Conservation (phyloP, 495 filamentous ascomycete genomes). For the Neurospora pannonica region DNA sequence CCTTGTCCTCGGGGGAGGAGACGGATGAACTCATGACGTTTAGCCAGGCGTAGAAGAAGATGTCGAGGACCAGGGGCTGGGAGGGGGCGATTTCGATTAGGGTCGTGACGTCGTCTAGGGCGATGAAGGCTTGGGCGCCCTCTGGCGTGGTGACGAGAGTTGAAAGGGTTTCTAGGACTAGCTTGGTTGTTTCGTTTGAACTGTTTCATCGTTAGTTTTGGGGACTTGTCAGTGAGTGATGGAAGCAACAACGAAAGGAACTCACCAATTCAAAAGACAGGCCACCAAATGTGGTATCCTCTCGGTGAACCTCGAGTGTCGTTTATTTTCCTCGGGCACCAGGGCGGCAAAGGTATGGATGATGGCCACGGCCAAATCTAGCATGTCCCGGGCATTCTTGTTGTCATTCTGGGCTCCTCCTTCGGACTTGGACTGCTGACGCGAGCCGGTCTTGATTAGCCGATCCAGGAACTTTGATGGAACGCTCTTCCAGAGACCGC, state of each 20-base stretch:
- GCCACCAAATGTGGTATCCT: slow-evolving; percentile 42
- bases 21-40: slow-evolving; percentile 17
- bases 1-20: slow-evolving; percentile 12
- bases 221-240: neutral
- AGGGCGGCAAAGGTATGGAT: slow-evolving; percentile 48
- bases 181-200: slow-evolving; percentile 37
- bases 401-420: neutral
- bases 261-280: slow-evolving; percentile 44
- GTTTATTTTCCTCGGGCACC: slow-evolving; percentile 33
- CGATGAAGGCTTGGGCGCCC: slow-evolving; percentile 38
- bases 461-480: slow-evolving; percentile 51
- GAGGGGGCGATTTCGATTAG: slow-evolving; percentile 45
- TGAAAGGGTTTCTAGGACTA: slow-evolving; percentile 46
- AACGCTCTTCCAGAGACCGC: slow-evolving; percentile 43
- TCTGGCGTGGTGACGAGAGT: slow-evolving; percentile 35
- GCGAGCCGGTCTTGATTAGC: slow-evolving; percentile 42
- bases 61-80: slow-evolving; percentile 39
- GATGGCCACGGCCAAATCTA: slow-evolving; percentile 50
- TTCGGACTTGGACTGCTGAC: slow-evolving; percentile 4
- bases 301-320: slow-evolving; percentile 34
- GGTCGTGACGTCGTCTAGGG: slow-evolving; percentile 36
- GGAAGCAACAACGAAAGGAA: neutral
- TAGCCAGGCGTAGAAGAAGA: slow-evolving; percentile 44
- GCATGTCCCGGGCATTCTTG: slow-evolving; percentile 43
- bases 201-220: slow-evolving; percentile 26